Base-by-base conservation (phyloP, 139 green algal species). In the Chlamydomonas schloesseri region DNA sequence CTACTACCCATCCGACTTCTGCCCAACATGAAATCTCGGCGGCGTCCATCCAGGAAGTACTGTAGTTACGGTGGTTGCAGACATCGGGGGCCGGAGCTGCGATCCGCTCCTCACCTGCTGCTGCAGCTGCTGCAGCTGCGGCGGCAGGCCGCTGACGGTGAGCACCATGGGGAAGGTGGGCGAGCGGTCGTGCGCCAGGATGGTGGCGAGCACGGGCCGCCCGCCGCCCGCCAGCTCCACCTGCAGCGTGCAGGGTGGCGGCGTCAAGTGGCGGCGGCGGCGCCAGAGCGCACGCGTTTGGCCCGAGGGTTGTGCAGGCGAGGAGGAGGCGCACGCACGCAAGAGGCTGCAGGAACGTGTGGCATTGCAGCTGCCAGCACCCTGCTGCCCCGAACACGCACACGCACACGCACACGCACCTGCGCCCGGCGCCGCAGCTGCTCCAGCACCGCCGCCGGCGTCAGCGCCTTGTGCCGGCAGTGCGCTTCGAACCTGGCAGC, bases 171-270 rank as follows among this genome's bases (percentile, higher is more conserved):
- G 62, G 0, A 80, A 60, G 8, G 26, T n/a, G 0, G 94, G 55
- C 1, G 88, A 71, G 42, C 90, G 78, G 87, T 97, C 94, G 31
- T 94, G 90, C 82, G 96, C 89, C 69, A 96, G 67, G 9, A 97
- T 77, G 10, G 68, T 67, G 70, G 93, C 93, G 34, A 97, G 83
- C 60, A 93, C 73, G 3, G 94, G 90, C 31, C 89, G 87, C 26
- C 90, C 73, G 37, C 91, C 94, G 1, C 81, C 81, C 26, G 81
- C 87, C 29, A 92, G 73, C 72, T 89, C 85, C 42, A 82, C 77
- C 75, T 79, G 47, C n/a, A n/a, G n/a, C 8, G 42, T 50, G 42
- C 42, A 50, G 42, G 5, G n/a, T n/a, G n/a, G n/a, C n/a, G n/a
- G n/a, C n/a, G n/a, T n/a, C n/a, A n/a, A n/a, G n/a, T n/a, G n/a